Evolutionary conservation across 2,329 filamentous ascomycete genomes (phyloP).

Genomic region (Ampelomyces quisqualis): DNA sequence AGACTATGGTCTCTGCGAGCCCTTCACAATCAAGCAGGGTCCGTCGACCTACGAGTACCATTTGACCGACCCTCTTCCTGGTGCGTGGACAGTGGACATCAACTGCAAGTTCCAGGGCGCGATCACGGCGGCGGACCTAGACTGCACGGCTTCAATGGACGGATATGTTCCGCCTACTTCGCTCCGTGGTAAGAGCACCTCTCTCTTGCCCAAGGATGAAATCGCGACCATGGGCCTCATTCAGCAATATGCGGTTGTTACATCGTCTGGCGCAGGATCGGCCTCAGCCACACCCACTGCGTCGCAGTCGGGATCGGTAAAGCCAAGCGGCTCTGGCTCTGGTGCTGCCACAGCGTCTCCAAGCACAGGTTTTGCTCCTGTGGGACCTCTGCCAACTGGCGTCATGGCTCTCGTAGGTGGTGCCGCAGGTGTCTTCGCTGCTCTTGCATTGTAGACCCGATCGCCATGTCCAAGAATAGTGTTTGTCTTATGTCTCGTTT

Average conservation of each 20-base stretch:
- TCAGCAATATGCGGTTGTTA: slow-evolving; percentile 17
- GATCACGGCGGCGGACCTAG: slow-evolving; percentile 22
- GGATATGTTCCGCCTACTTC: slow-evolving; percentile 8
- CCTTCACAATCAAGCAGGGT: slow-evolving; percentile 29
- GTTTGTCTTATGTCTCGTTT: background rate
- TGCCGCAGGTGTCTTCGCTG: slow-evolving; percentile 25
- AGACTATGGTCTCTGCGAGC: slow-evolving; percentile 17
- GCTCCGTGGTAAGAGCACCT: background rate
- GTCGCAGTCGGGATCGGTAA: background rate
- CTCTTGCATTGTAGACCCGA: slow-evolving; percentile 22
- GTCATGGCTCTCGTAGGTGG: slow-evolving; percentile 25
- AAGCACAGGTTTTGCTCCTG: slow-evolving; percentile 21
- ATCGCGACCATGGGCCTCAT: slow-evolving; percentile 4
- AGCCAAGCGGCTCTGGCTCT: no score
- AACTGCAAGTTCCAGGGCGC: slow-evolving; percentile 27
- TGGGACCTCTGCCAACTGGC: slow-evolving; percentile 19
- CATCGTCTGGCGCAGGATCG: slow-evolving; percentile 11
- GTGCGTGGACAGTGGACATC: slow-evolving; percentile 19
- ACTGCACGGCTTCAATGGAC: slow-evolving; percentile 19
- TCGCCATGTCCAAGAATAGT: background rate
- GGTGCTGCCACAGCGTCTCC: slow-evolving; percentile 11
- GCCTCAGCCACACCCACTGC: slow-evolving; percentile 8
- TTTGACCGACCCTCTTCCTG: slow-evolving; percentile 21
- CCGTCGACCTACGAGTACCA: slow-evolving; percentile 20
- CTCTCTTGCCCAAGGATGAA: slow-evolving; percentile 12